Conservation (phyloP, 108 stramenopile species). For the Cyclotella distinguenda region DNA sequence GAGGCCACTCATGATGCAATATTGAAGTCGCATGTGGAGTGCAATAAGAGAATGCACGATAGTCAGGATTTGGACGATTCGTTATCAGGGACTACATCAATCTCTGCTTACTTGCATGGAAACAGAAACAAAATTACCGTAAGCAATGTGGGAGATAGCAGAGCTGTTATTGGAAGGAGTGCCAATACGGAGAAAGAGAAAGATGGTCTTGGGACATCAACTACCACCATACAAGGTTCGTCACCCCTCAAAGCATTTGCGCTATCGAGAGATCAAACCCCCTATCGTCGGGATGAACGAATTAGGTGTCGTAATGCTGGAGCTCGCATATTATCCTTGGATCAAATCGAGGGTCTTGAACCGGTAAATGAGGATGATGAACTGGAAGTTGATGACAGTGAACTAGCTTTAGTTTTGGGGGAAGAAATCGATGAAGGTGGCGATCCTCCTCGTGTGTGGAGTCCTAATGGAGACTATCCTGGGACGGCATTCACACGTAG, state of each 20-base stretch:
- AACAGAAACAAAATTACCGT: slow-evolving; percentile 79
- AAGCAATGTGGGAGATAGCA: slow-evolving; percentile 95
- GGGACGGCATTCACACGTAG: slow-evolving; percentile 95
- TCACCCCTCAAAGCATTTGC: slow-evolving; percentile 58
- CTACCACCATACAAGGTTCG: background rate
- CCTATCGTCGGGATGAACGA: slow-evolving; percentile 86
- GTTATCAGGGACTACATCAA: slow-evolving; percentile 91
- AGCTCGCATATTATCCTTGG: slow-evolving; percentile 70
- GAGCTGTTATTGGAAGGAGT: slow-evolving; percentile 84
- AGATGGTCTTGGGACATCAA: background rate
- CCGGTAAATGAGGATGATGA: slow-evolving; percentile 63
- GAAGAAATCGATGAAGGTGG: slow-evolving; percentile 86
- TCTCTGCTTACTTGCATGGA: slow-evolving; percentile 85
- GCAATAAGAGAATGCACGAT: slow-evolving; percentile 69
- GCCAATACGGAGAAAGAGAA: slow-evolving; percentile 1
- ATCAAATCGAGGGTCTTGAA: slow-evolving; percentile 81
- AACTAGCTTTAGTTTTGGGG: slow-evolving; percentile 58
- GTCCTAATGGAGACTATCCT: slow-evolving; percentile 82
- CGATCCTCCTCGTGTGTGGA: slow-evolving; percentile 94
- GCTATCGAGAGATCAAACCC: slow-evolving; percentile 87
- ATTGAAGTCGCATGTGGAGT: slow-evolving; percentile 61
- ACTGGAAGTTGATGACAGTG: background rate
- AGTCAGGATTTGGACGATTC: slow-evolving; percentile 83
- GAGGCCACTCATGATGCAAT: slow-evolving; percentile 60
- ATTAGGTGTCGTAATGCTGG: slow-evolving; percentile 65